Evolutionary conservation across 1,284 basidiomycete genomes (phyloP), one percentile per base, ranked within the genome.

Genomic region (Cryptococcus hybrid): DNA sequence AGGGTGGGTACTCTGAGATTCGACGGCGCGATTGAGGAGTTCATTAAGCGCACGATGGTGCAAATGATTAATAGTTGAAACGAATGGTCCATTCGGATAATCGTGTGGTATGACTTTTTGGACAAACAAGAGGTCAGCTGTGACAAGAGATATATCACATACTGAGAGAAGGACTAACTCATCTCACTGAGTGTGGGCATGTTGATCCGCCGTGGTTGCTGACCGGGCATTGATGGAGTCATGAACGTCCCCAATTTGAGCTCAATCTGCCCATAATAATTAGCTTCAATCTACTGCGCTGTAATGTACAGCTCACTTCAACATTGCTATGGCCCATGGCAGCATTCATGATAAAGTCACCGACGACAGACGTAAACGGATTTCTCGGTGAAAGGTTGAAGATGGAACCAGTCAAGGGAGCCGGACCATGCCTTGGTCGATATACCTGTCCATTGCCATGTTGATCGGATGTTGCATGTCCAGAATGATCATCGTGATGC

Each of bases 301-400:
- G 7, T 38, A 50, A n/a, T 43, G 15, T 45, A 40, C 30, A n/a
- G 39, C 81, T 56, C 57, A 82, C 81, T 76, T 84, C 83, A 59
- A 84, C 73, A 61, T 82, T 74, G 3, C 71, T 60, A 55, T 70
- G 61, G 1, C 77, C 79, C 3, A 67, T 66, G 15, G 78, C 75
- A 39, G 71, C 66, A 2, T 67, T 61, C 75, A 81, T 77, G 44
- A 98, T 82, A 78, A 92, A 99, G 75, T 97, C 91, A 30, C 90
- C 93, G 48, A 99, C 84, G 67, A 90, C 88, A 69, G 84, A 85
- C 60, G 93, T 92, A 73, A 98, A 94, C 73, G 97, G 94, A 78
- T 98, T 94, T 43, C 93, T 80, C 2, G 95, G 93, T 69, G 94
- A 90, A 51, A 94, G 86, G 56, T 90, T 91, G 47, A 98, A 87